Percentiles rank a stretch among this genome's conserved stretches.
phyloP scores from a whole-genome alignment of 177 flowering plant species.

The Vitis hybrid region DNA sequence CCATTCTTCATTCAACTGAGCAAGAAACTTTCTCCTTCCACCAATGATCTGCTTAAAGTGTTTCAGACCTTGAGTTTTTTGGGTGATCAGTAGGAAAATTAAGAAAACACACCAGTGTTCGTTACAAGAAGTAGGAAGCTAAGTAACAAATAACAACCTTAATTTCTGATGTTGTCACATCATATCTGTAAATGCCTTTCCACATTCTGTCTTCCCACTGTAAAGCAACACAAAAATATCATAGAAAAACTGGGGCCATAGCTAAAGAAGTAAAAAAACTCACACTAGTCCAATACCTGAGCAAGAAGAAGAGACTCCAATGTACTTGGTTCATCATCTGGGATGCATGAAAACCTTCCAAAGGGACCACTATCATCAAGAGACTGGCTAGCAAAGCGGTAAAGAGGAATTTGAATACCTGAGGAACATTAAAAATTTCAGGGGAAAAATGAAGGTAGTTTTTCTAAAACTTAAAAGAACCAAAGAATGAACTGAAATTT shows the following conservation, averaged over 20 bases:
- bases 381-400: constrained; percentile 24
- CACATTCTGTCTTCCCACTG: constrained; percentile 40
- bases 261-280: not conserved
- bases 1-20: constrained; percentile 32
- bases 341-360: constrained; percentile 10
- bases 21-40: constrained; percentile 29
- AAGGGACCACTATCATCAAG: constrained; percentile 4
- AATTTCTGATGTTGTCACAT: constrained; percentile 33
- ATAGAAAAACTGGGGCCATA: not conserved
- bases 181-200: constrained; percentile 35
- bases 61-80: not conserved
- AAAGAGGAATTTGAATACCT: constrained; percentile 28
- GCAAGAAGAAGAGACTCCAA: constrained; percentile 39
- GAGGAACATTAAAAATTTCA: not conserved
- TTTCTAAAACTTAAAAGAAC: too few relatives aligned
- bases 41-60: constrained; percentile 23
- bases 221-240: not conserved
- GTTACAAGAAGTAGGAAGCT: not conserved
- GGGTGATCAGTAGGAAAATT: too few relatives aligned
- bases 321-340: constrained; percentile 26
- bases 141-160: constrained; percentile 24
- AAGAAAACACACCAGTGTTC: not conserved
- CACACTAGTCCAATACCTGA: constrained; percentile 22
- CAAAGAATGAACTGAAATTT: too few relatives aligned
- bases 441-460: not conserved